Conservation (phyloP, 2,329 filamentous ascomycete species). For the Phaeosphaeriaceae sp. region DNA sequence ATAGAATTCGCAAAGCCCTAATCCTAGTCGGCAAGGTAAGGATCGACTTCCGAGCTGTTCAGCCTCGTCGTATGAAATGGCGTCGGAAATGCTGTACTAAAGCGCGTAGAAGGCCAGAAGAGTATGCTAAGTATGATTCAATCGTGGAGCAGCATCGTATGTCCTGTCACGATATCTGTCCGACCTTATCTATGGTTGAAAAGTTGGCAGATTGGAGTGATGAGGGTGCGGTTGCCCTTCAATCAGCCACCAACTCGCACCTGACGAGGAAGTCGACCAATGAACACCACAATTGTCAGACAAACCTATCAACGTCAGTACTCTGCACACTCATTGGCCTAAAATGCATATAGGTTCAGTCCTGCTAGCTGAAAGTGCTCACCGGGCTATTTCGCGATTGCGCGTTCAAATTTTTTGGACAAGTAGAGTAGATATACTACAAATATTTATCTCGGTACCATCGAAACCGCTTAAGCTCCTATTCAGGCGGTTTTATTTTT, state of each 20-base stretch:
- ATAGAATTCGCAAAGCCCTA: not conserved
- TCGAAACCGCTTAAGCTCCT: too few relatives aligned
- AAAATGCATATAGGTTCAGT: not conserved
- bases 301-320: not conserved
- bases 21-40: too few relatives aligned
- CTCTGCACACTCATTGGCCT: not conserved
- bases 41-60: not conserved
- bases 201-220: not conserved
- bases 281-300: not conserved
- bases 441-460: too few relatives aligned
- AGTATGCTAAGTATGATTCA: not conserved
- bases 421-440: too few relatives aligned
- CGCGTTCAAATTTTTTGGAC: too few relatives aligned
- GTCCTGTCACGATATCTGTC: not conserved
- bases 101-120: not conserved
- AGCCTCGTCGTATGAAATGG: not conserved
- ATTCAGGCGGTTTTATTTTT: too few relatives aligned
- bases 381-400: not conserved
- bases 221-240: not conserved
- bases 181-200: not conserved
- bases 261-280: not conserved
- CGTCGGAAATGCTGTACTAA: not conserved
- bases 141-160: not conserved
- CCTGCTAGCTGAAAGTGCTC: not conserved
- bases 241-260: not conserved